phyloP scores from a whole-genome alignment of 352 stramenopile genomes.

The Phytophthora europaea region DNA sequence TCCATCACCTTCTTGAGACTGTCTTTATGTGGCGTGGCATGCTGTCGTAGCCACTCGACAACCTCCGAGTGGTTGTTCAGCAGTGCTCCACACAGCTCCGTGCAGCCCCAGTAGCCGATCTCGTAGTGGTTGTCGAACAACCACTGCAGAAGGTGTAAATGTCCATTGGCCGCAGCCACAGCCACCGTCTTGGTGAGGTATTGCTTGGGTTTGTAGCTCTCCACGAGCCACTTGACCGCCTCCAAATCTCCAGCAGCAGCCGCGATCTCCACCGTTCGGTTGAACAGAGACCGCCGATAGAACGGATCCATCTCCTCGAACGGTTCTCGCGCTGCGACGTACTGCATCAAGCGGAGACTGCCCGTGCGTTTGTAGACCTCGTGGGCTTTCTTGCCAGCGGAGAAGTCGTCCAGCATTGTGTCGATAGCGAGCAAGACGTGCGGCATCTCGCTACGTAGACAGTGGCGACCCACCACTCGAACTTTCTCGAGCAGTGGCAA shows the following conservation, averaged over 20 bases:
- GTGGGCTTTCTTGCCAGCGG: constrained; percentile 15
- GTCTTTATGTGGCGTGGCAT: constrained; percentile 28
- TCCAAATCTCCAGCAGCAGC: constrained; percentile 31
- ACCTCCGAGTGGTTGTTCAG: constrained; percentile 32
- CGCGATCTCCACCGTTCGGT: constrained; percentile 24
- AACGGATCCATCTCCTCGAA: constrained; percentile 34
- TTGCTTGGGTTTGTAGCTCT: constrained; percentile 30
- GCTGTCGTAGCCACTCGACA: constrained; percentile 37
- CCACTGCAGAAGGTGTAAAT: constrained; percentile 40
- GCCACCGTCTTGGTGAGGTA: constrained; percentile 34
- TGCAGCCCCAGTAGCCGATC: constrained; percentile 40
- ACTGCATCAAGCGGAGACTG: constrained; percentile 39
- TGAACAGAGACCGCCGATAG: constrained; percentile 35
- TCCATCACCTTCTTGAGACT: constrained; percentile 52
- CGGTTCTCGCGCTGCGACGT: constrained; percentile 37
- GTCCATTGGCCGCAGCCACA: constrained; percentile 34
- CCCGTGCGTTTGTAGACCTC: constrained; percentile 34
- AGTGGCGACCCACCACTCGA: constrained; percentile 23
- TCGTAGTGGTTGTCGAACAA: constrained; percentile 32
- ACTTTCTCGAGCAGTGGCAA: constrained; percentile 35
- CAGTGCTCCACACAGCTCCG: constrained; percentile 42
- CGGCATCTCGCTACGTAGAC: constrained; percentile 21
- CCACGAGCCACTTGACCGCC: constrained; percentile 30
- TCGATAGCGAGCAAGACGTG: constrained; percentile 34
- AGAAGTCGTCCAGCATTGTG: constrained; percentile 39